Percentiles rank a stretch among this genome's conserved stretches.
These are phyloP conservation scores for Blastocystis hominis DNA, from an alignment of 352 stramenopile species.

Conservation along the genomic window DNA sequence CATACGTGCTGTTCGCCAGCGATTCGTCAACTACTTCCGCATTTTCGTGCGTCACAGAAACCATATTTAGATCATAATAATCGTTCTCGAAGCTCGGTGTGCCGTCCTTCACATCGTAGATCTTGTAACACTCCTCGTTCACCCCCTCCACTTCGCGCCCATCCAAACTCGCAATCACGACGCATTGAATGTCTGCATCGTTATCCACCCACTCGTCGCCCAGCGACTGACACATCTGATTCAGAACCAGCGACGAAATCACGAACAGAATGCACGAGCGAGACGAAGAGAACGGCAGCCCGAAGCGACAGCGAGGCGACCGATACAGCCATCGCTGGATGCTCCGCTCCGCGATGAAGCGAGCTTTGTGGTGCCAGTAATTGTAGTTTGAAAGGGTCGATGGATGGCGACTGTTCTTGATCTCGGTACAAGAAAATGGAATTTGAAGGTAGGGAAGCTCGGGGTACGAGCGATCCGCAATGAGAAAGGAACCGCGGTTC, in stretches of 20 bases:
- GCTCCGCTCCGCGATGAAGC: neutral
- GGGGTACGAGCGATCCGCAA: constrained; percentile 4
- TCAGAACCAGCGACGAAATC: constrained; percentile 10
- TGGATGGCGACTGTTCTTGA: neutral
- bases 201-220: constrained; percentile 30
- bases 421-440: constrained; percentile 11
- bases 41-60: neutral
- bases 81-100: neutral
- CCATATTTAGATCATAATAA: constrained; percentile 44
- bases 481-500: constrained; percentile 40
- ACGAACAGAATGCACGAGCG: neutral
- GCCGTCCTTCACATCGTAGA: neutral
- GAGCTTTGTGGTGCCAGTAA: constrained; percentile 53
- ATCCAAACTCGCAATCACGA: neutral
- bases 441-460: constrained; percentile 53
- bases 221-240: constrained; percentile 12
- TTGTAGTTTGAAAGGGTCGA: constrained; percentile 40
- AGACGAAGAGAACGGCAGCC: neutral
- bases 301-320: neutral
- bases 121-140: constrained; percentile 35
- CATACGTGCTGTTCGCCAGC: constrained; percentile 28
- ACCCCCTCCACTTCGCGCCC: neutral
- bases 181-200: constrained; percentile 2
- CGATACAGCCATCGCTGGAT: constrained; percentile 39
- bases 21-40: constrained; percentile 8